A percentile compares a stretch with the other conserved stretches of the same genome.
Evolutionary conservation across 1,139 yeast genomes (phyloP).

Genomic region (Yamadazyma spencermartinsiae): DNA sequence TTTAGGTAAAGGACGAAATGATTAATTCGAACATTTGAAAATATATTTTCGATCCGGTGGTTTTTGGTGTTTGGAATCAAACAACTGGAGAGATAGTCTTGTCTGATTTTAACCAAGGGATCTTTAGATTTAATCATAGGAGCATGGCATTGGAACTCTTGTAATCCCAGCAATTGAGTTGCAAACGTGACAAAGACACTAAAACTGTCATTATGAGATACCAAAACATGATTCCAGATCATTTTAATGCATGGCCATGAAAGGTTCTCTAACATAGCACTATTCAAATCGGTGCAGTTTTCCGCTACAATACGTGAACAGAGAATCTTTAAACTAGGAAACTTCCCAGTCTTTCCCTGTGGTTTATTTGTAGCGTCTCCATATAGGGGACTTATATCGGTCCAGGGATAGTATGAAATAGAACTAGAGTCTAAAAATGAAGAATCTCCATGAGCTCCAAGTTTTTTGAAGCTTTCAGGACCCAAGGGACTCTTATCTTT

Average conservation of each 20-base stretch:
- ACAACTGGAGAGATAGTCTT: constrained; percentile 10
- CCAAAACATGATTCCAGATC: constrained; percentile 35
- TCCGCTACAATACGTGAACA: constrained; percentile 34
- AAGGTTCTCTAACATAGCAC: constrained; percentile 22
- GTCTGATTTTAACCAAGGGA: constrained; percentile 8
- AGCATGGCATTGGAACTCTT: constrained; percentile 28
- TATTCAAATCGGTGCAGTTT: constrained; percentile 24
- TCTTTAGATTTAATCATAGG: constrained; percentile 7
- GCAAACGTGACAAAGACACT: constrained; percentile 31
- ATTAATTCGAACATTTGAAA: constrained; percentile 25
- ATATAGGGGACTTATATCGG: constrained; percentile 10
- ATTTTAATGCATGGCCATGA: constrained; percentile 31
- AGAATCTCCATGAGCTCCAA: constrained; percentile 10
- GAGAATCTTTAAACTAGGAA: constrained; percentile 12
- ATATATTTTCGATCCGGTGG: constrained; percentile 38
- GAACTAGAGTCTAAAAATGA: constrained; percentile 18
- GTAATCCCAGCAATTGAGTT: constrained; percentile 17
- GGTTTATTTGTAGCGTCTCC: constrained; percentile 3
- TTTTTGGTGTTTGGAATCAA: constrained; percentile 8
- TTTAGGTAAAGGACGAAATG: constrained; percentile 22
- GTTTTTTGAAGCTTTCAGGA: constrained; percentile 1
- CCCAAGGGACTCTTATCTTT: neutral
- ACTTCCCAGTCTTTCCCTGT: constrained; percentile 4
- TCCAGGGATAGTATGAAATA: constrained; percentile 22
- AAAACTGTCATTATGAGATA: constrained; percentile 31